Percentiles rank a stretch among this genome's conserved stretches.
Conservation (phyloP, 2,329 filamentous ascomycete genomes). For the Bipolaris oryzae region DNA sequence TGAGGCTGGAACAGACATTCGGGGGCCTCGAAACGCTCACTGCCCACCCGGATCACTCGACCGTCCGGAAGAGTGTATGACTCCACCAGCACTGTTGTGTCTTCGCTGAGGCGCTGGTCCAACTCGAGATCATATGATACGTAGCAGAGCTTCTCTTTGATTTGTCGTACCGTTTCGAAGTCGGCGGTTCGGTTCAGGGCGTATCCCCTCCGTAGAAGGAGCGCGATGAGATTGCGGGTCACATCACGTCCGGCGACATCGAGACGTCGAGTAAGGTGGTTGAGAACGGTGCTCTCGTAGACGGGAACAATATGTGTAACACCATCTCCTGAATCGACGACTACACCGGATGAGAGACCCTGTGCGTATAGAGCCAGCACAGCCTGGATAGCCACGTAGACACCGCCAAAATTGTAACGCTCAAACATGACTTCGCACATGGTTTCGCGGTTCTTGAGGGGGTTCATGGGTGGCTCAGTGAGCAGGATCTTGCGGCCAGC, state of each 20-base stretch:
- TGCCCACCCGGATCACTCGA: slow-evolving; percentile 92
- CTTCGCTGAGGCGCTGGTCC: slow-evolving; percentile 93
- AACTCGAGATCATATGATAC: slow-evolving; percentile 97
- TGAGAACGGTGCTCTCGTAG: slow-evolving; percentile 96
- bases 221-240: slow-evolving; percentile 95
- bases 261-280: slow-evolving; percentile 90
- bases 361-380: slow-evolving; percentile 96
- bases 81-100: slow-evolving; percentile 95
- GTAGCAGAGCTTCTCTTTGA: slow-evolving; percentile 99
- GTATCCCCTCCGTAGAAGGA: slow-evolving; percentile 91
- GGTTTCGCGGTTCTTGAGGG: slow-evolving; percentile 92
- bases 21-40: slow-evolving; percentile 95
- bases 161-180: slow-evolving; percentile 96
- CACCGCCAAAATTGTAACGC: slow-evolving; percentile 91
- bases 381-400: slow-evolving; percentile 97
- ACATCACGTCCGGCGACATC: slow-evolving; percentile 97
- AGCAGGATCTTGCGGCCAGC: slow-evolving; percentile 94
- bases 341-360: slow-evolving; percentile 83
- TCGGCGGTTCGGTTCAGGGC: slow-evolving; percentile 97
- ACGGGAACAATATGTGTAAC: slow-evolving; percentile 99
- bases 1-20: slow-evolving; percentile 99
- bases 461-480: slow-evolving; percentile 98
- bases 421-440: slow-evolving; percentile 99
- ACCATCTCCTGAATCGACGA: slow-evolving; percentile 97
- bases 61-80: slow-evolving; percentile 97